phyloP scores from a whole-genome alignment of 1,284 basidiomycete genomes.

The Rhodotorula sp. region DNA sequence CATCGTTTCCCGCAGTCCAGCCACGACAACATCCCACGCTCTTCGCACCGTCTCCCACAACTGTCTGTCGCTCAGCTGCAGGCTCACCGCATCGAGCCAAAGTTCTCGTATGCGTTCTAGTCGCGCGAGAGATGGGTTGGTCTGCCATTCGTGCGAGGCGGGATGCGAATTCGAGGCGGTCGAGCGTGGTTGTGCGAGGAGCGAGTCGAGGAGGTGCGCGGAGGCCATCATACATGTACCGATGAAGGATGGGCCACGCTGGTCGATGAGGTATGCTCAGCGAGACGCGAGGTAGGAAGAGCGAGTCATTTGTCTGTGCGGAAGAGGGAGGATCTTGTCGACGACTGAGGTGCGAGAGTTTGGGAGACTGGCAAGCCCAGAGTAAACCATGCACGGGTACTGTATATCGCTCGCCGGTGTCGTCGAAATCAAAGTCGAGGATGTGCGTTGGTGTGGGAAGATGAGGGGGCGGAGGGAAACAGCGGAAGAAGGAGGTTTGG shows the following conservation, averaged over 20 bases:
- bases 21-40: neutral
- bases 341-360: neutral
- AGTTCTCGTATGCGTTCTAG: neutral
- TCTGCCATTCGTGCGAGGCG: neutral
- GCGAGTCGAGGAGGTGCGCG: constrained; percentile 1
- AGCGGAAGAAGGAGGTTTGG: neutral
- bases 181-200: neutral
- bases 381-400: neutral
- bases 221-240: neutral
- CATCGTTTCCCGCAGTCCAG: neutral
- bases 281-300: neutral
- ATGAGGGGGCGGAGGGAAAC: neutral
- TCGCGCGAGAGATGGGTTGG: too few species aligned
- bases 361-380: neutral
- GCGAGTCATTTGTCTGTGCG: neutral
- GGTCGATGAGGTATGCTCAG: neutral
- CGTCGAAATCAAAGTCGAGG: neutral
- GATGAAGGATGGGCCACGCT: neutral
- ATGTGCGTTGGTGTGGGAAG: neutral
- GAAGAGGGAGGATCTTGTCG: neutral
- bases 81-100: neutral
- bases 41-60: constrained; percentile 5
- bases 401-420: neutral
- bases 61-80: neutral
- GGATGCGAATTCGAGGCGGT: neutral